Conservation (phyloP, 192 early-diverging fungal genomes). For the Tieghemiomyces parasiticus region DNA sequence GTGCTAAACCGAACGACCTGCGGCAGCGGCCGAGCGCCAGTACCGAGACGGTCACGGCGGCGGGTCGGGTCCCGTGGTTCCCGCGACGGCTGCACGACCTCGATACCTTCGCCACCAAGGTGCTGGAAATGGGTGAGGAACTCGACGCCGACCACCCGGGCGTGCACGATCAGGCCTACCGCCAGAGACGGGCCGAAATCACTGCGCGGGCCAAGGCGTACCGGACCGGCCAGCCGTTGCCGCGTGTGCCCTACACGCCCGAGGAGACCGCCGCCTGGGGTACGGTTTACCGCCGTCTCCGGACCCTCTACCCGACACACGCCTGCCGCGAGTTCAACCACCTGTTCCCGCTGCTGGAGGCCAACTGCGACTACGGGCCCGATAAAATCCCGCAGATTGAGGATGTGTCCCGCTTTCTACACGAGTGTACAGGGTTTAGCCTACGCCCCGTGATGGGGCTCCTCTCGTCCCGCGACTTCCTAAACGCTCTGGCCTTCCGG, state of each 20-base stretch:
- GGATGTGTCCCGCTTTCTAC: slow-evolving; percentile 77
- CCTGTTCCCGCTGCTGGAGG: slow-evolving; percentile 72
- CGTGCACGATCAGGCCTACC: slow-evolving; percentile 72
- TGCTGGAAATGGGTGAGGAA: slow-evolving; percentile 83
- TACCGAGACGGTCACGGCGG: too few relatives aligned
- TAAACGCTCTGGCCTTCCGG: slow-evolving; percentile 92
- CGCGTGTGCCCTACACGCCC: slow-evolving; percentile 63
- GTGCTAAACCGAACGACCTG: too few relatives aligned
- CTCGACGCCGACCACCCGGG: slow-evolving; percentile 88
- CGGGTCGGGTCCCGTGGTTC: slow-evolving; percentile 64
- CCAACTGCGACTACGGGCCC: slow-evolving; percentile 78
- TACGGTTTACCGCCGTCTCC: slow-evolving; percentile 58
- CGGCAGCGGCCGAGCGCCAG: not conserved
- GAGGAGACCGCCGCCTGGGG: slow-evolving; percentile 77
- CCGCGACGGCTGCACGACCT: slow-evolving; percentile 84
- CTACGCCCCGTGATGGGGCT: slow-evolving; percentile 90
- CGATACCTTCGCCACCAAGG: slow-evolving; percentile 83
- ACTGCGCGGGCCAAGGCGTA: slow-evolving; percentile 70
- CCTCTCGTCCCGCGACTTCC: slow-evolving; percentile 81
- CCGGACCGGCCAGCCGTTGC: slow-evolving; percentile 57
- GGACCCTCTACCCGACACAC: slow-evolving; percentile 57
- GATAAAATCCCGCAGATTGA: slow-evolving; percentile 85
- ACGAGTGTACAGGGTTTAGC: slow-evolving; percentile 87
- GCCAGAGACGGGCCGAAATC: slow-evolving; percentile 68
- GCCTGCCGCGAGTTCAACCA: slow-evolving; percentile 89